Evolutionary conservation across 1,284 basidiomycete species (phyloP), one percentile per base, ranked within the genome.

Genomic region (Anthracocystis walkeri): DNA sequence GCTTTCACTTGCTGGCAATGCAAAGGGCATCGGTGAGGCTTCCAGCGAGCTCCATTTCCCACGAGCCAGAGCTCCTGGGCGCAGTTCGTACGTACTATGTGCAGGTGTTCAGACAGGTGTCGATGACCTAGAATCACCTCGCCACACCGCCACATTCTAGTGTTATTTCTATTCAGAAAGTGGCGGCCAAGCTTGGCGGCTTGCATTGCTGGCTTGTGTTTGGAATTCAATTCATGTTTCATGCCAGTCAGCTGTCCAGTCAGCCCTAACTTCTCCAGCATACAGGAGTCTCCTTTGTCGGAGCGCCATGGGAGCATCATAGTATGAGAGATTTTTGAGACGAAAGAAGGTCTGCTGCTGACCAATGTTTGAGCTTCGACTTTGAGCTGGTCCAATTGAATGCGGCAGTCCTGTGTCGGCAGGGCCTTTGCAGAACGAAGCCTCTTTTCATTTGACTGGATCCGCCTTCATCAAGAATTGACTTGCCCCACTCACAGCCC

Each of bases 181-280:
- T 49, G 46, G 46, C 46, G 46, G 46, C 46, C 33, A 21, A 29
- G 45, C 45, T 29, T 7, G 27, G 18, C 5, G 45, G 25, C 45
- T 29, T 46, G 25, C 45, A 46, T 16, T 18, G 25, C 25, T 29
- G 25, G 45, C 16, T 25, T 12, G 25, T 49, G 6, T 3, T 31
- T 49, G 46, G 27, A 49, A 20, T 29, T 31, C 46, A 31, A 11
- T 7, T 31, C 46, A 8, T 20, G 46, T 49, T 49, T 49, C 46
- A 49, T 49, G 29, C 46, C 46, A 20, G 46, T 49, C 46, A 49
- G 46, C 46, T 12, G 27, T 23, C 25, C 1, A 48, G 45, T 8
- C 16, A 29, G 45, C 44, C 7, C 7, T 12, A 27, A 25, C 23
- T 3, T 16, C 11, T 25, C 18, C 25, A 46, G 45, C 45, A 46